These are phyloP conservation scores for Celoporthe dispersa DNA, from an alignment of 2,329 filamentous ascomycete species.

Conservation along the genomic window DNA sequence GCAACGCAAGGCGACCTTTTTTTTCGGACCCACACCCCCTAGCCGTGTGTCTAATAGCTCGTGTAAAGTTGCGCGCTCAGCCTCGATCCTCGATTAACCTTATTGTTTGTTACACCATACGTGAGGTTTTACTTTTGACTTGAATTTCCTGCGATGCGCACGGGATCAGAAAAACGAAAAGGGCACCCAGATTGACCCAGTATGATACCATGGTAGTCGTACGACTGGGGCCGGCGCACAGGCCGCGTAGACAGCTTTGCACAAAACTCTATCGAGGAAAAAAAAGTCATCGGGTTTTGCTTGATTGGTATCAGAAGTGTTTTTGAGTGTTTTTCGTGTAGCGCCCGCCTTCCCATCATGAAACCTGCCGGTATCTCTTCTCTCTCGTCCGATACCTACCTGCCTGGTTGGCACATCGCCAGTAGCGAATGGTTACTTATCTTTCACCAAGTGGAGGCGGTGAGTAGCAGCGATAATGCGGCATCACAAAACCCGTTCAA, in stretches of 20 bases:
- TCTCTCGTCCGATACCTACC: not conserved
- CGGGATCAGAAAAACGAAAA: not conserved
- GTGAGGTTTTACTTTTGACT: not conserved
- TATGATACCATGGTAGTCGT: not conserved
- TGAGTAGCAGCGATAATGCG: constrained; percentile 1
- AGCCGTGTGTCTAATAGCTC: not conserved
- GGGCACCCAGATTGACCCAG: not conserved
- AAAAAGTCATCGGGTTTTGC: not conserved
- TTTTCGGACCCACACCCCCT: not conserved
- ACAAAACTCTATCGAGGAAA: not conserved
- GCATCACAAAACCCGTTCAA: not conserved
- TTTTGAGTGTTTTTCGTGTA: not conserved
- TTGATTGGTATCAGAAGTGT: not conserved
- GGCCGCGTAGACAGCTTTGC: not conserved
- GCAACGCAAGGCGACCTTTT: not conserved
- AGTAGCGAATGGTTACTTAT: not conserved
- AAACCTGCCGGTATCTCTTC: not conserved
- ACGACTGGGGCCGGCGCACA: not conserved
- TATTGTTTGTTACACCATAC: not conserved
- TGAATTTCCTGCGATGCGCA: not conserved
- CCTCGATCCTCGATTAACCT: not conserved
- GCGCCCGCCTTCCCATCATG: not conserved
- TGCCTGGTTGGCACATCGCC: not conserved
- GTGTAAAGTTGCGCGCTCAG: not conserved
- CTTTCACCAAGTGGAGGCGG: not conserved